Evolutionary conservation across 1,284 basidiomycete species (phyloP), one percentile per base, ranked within the genome.

Genomic region (Naganishia sp.): DNA sequence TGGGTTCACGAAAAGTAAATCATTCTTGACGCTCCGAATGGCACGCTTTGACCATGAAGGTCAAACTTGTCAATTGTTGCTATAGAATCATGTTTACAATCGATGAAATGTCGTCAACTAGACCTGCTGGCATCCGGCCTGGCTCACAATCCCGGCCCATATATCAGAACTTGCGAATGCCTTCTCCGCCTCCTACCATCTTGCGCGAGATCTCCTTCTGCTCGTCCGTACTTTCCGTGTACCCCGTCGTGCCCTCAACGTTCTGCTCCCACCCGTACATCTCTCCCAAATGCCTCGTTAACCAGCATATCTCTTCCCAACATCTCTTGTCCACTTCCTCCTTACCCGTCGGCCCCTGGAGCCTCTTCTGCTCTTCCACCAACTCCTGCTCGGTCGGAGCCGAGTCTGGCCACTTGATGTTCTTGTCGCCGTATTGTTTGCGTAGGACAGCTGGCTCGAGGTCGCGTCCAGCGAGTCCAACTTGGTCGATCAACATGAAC

Each of bases 1-100:
- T 90, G 90, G 90, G 84, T 94, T 79, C 92, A 90, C 82, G 92
- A 94, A 86, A 89, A 85, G 64, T 76, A 75, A 51, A 64, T 41
- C 21, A 32, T 52, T 65, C 23, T 56, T 42, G 28, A 60, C 41
- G 56, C 13, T 45, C 28, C 32, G n/a, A 49, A 47, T 23, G 47
- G 46, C 53, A 51, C 31, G n/a, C 42, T 7, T 23, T 39, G 32
- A 23, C 35, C 11, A 23, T 28, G 39, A 32, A 32, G 35, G 28
- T 39, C 7, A 56, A 15, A 60, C 10, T n/a, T 25, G 35, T 13
- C n/a, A 32, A 43, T 57, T 66, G 42, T 11, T 18, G 28, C 43
- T 47, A n/a, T 47, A 58, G 43, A 39, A 61, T 51, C 23, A n/a
- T 41, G 21, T 42, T 42, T 42, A 15, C 49, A 45, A 41, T 39